Conservation (phyloP, 2,329 filamentous ascomycete genomes). For the Arthroderma sp. region DNA sequence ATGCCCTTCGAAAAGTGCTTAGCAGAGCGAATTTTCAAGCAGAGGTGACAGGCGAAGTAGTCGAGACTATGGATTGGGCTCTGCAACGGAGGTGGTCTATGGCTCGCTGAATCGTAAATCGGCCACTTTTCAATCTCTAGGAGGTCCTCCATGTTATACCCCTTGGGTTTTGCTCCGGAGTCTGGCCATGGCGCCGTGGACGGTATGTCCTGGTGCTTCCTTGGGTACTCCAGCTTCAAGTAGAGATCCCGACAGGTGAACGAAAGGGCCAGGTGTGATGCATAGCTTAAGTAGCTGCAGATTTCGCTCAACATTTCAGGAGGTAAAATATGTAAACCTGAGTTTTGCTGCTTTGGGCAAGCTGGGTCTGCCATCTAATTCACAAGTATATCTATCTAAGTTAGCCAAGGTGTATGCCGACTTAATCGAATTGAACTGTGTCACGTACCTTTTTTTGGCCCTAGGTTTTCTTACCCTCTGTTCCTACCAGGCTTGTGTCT, state of each 20-base stretch:
- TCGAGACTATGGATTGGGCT: not conserved
- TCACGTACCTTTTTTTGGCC: no score
- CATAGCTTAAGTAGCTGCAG: not conserved
- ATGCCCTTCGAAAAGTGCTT: slow-evolving; percentile 1
- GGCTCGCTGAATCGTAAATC: not conserved
- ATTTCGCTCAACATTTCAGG: not conserved
- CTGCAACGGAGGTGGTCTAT: no score
- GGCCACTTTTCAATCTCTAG: slow-evolving; percentile 3
- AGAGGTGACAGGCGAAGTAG: slow-evolving; percentile 1
- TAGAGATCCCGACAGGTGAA: slow-evolving; percentile 1
- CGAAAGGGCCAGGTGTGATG: not conserved
- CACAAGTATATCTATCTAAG: no score
- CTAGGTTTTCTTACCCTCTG: no score
- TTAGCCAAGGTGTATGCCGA: no score
- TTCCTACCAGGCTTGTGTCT: no score
- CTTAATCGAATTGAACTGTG: no score
- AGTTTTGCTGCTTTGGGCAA: no score
- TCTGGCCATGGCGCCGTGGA: no score
- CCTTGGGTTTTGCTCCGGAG: not conserved
- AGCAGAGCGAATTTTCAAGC: not conserved
- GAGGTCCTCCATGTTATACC: not conserved
- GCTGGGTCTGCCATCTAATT: no score
- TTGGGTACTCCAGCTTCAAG: not conserved
- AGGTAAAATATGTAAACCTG: not conserved
- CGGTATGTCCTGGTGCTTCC: not conserved